Percentiles rank a stretch among this genome's conserved stretches.
Evolutionary conservation across 768 basidiomycete genomes (phyloP).

Genomic region (Lentinus brumalis): DNA sequence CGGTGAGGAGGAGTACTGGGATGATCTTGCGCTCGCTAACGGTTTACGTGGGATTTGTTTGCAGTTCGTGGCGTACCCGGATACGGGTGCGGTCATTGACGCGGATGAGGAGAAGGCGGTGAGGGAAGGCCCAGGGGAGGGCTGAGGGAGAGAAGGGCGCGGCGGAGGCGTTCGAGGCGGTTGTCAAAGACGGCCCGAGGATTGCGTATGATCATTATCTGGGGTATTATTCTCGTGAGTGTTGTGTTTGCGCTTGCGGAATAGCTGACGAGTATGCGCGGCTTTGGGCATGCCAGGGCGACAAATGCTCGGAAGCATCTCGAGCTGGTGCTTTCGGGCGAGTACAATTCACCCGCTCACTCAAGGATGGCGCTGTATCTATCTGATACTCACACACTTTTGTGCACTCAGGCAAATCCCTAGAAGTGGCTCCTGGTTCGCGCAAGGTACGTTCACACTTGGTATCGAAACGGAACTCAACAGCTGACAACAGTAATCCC

Average conservation of each 20-base stretch:
- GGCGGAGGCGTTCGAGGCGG: conserved; percentile 58
- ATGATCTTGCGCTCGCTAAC: conserved; percentile 80
- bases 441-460: conserved; percentile 42
- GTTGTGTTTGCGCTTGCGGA: not conserved
- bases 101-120: conserved; percentile 29
- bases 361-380: too few relatives aligned
- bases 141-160: conserved; percentile 58
- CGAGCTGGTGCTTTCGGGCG: conserved; percentile 79
- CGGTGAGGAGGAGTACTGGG: conserved; percentile 67
- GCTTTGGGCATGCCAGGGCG: conserved; percentile 69
- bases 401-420: conserved; percentile 64
- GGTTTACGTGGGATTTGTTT: conserved; percentile 85
- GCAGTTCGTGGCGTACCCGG: conserved; percentile 83
- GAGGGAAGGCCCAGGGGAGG: conserved; percentile 36
- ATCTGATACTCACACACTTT: too few relatives aligned
- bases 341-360: too few relatives aligned
- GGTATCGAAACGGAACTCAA: not conserved
- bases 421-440: conserved; percentile 64
- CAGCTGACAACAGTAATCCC: not conserved
- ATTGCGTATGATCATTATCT: conserved; percentile 88
- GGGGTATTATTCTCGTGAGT: conserved; percentile 85
- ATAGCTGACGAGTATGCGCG: conserved; percentile 59
- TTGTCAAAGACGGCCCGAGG: conserved; percentile 69
- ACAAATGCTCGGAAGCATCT: conserved; percentile 68
- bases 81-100: conserved; percentile 60